Evolutionary conservation across 768 basidiomycete species (phyloP).

Genomic region (Hygrocybe punicea): DNA sequence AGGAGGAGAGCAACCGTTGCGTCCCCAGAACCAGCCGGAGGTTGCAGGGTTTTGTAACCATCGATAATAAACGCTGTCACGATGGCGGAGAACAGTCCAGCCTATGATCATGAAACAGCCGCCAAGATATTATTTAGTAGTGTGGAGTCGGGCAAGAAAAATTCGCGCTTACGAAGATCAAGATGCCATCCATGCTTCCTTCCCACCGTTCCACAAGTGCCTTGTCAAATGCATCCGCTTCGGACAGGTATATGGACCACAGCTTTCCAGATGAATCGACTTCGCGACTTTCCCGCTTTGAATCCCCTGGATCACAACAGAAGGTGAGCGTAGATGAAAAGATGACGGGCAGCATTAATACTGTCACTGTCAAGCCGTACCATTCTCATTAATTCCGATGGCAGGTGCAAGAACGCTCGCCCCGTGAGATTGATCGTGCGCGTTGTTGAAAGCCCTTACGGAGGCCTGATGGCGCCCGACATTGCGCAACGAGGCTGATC

Average conservation of each 20-base stretch:
- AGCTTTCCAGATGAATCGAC: not conserved
- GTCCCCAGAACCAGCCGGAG: conserved; percentile 35
- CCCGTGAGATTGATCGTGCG: too few species aligned
- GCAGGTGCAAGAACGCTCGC: too few species aligned
- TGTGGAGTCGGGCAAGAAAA: conserved; percentile 4
- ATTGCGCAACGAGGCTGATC: too few species aligned
- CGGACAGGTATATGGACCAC: conserved; percentile 2
- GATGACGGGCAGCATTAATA: too few species aligned
- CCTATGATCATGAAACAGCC: conserved; percentile 18
- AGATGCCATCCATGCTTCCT: conserved; percentile 42
- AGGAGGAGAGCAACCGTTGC: conserved; percentile 1
- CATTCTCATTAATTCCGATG: too few species aligned
- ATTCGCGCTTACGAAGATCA: conserved; percentile 48
- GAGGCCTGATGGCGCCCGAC: too few species aligned
- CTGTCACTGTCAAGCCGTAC: too few species aligned
- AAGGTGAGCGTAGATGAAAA: too few species aligned
- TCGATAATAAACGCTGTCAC: conserved; percentile 41
- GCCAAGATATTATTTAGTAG: not conserved
- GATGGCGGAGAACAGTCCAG: conserved; percentile 41
- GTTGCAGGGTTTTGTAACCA: conserved; percentile 23
- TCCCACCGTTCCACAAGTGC: conserved; percentile 35
- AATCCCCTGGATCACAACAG: too few species aligned
- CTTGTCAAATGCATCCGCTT: not conserved
- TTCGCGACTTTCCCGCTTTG: not conserved
- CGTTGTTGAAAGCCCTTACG: too few species aligned